These are phyloP conservation scores for Chondrostereum purpureum DNA, from an alignment of 1,284 basidiomycete genomes.

Conservation along the genomic window DNA sequence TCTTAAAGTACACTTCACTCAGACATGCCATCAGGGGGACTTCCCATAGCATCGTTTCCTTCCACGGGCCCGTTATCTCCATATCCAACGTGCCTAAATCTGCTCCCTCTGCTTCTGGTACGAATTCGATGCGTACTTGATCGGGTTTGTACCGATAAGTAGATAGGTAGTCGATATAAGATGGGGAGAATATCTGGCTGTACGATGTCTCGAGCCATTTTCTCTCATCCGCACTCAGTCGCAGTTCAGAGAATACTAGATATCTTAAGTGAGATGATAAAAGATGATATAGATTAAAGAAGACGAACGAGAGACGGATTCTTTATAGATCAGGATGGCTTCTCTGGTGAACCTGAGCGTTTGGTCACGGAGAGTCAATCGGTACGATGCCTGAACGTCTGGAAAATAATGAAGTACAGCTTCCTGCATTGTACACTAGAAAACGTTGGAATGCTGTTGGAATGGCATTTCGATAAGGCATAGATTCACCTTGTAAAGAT, in stretches of 20 bases:
- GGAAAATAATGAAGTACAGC: conserved; percentile 84
- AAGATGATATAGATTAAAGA: conserved; percentile 5
- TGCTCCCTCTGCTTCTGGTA: conserved; percentile 42
- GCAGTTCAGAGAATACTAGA: conserved; percentile 62
- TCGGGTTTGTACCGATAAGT: conserved; percentile 73
- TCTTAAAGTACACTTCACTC: conserved; percentile 71
- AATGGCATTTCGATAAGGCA: conserved; percentile 1
- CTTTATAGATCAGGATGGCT: conserved; percentile 63
- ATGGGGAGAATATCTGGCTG: conserved; percentile 63
- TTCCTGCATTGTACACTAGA: conserved; percentile 94
- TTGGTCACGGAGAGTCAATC: conserved; percentile 81
- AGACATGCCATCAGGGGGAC: conserved; percentile 90
- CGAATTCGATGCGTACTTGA: conserved; percentile 72
- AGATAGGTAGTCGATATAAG: conserved; percentile 77
- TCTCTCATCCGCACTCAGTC: conserved; percentile 59
- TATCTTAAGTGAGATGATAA: conserved; percentile 3
- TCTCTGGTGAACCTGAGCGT: conserved; percentile 66
- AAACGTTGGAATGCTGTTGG: conserved; percentile 4
- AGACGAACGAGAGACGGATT: conserved; percentile 61
- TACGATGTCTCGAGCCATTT: conserved; percentile 66
- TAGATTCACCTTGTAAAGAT: conserved; percentile 81
- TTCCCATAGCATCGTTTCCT: conserved; percentile 92
- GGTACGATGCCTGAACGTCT: conserved; percentile 60
- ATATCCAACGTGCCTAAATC: conserved; percentile 71
- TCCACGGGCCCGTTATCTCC: conserved; percentile 74